A percentile compares a stretch with the other conserved stretches of the same genome.
Evolutionary conservation across 1,139 yeast species (phyloP).

Genomic region (Arxiozyma slooffiae): DNA sequence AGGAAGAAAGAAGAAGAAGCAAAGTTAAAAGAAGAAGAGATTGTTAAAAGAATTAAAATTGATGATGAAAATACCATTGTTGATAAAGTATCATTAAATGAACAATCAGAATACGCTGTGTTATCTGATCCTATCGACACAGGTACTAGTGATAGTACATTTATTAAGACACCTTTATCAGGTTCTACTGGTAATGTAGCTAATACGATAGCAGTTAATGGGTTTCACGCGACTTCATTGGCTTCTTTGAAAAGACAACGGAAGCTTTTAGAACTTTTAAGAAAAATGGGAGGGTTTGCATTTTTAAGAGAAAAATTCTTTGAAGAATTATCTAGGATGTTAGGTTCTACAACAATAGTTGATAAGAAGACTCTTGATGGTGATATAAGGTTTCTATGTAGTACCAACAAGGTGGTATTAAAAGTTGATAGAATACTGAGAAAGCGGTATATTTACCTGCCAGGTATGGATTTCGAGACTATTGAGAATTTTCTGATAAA

Average conservation of each 20-base stretch:
- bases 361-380: slow-evolving; percentile 29
- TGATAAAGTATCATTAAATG: not conserved
- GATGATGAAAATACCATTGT: not conserved
- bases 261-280: slow-evolving; percentile 25
- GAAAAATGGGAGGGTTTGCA: slow-evolving; percentile 24
- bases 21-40: not conserved
- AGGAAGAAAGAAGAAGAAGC: not conserved
- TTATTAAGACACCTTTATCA: not conserved
- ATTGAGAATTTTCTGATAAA: slow-evolving; percentile 15
- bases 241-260: slow-evolving; percentile 28
- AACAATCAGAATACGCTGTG: not conserved
- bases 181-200: not conserved
- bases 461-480: slow-evolving; percentile 16
- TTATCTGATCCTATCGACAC: not conserved
- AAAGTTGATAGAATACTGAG: slow-evolving; percentile 16
- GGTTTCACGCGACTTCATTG: slow-evolving; percentile 28
- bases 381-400: slow-evolving; percentile 23
- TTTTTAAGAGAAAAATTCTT: slow-evolving; percentile 25
- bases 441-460: slow-evolving; percentile 19
- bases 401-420: slow-evolving; percentile 17
- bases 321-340: slow-evolving; percentile 23
- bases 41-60: not conserved
- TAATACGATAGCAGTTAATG: slow-evolving; percentile 17
- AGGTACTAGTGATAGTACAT: not conserved
- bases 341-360: slow-evolving; percentile 24